Evolutionary conservation across 2,329 filamentous ascomycete genomes (phyloP).

Genomic region (Aspergillus arachidicola): DNA sequence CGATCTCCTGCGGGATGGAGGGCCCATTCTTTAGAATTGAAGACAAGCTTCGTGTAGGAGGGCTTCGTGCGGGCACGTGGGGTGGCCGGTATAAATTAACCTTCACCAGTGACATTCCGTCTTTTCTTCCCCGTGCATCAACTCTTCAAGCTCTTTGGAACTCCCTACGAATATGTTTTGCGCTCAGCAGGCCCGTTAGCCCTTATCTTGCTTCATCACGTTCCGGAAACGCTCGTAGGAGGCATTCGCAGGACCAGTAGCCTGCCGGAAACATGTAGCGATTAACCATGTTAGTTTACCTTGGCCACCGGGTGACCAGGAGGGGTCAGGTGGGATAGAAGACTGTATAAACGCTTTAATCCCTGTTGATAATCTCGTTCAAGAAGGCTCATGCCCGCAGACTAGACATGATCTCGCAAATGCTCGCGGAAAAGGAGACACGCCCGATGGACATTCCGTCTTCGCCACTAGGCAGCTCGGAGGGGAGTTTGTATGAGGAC

Average conservation of each 20-base stretch:
- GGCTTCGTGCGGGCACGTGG: constrained; percentile 15
- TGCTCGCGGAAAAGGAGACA: not conserved
- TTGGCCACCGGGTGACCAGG: not conserved
- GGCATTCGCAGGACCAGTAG: not conserved
- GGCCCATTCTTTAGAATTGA: not conserved
- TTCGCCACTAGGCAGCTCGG: constrained; percentile 19
- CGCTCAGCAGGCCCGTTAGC: not conserved
- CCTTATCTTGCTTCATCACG: not conserved
- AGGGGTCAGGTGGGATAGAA: not conserved
- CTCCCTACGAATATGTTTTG: not conserved
- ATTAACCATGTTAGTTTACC: not conserved
- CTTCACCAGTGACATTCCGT: constrained; percentile 11
- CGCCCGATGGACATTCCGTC: constrained; percentile 24
- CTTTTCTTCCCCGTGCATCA: constrained; percentile 13
- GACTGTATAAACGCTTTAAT: not conserved
- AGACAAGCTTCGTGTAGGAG: constrained; percentile 1
- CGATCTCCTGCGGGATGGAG: constrained; percentile 12
- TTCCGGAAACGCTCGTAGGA: not conserved
- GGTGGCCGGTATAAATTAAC: not conserved
- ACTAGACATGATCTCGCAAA: not conserved
- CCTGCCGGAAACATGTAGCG: not conserved
- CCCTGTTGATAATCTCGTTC: not conserved
- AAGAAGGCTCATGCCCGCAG: not conserved
- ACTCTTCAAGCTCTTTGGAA: constrained; percentile 11
- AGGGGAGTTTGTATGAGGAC: constrained; percentile 24